Evolutionary conservation across 768 basidiomycete genomes (phyloP).

Genomic region (Postia placenta): DNA sequence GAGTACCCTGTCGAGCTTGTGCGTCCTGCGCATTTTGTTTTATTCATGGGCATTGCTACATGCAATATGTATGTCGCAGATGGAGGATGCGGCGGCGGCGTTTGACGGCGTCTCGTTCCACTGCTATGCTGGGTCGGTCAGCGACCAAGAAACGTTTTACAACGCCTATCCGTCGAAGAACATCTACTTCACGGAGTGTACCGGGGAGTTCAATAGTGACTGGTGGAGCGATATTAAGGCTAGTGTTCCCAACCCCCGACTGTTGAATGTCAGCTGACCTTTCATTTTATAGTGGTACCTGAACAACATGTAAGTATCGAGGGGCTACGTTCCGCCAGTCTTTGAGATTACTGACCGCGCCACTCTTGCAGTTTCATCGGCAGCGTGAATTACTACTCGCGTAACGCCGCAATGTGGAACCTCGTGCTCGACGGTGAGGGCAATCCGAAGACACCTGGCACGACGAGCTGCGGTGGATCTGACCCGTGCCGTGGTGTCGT

Average conservation of each 20-base stretch:
- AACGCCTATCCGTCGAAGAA: constrained; percentile 52
- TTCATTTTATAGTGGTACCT: constrained; percentile 50
- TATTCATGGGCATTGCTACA: too few relatives aligned
- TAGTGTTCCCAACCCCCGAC: constrained; percentile 1
- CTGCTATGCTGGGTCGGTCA: constrained; percentile 57
- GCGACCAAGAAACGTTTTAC: constrained; percentile 51
- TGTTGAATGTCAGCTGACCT: not conserved
- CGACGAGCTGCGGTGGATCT: constrained; percentile 49
- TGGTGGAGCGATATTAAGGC: constrained; percentile 84
- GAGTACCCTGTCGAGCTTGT: constrained; percentile 57
- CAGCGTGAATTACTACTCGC: constrained; percentile 32
- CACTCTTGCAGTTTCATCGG: constrained; percentile 31
- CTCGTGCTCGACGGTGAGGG: constrained; percentile 60
- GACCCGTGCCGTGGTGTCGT: constrained; percentile 63
- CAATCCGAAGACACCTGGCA: constrained; percentile 57
- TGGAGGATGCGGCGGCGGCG: constrained; percentile 48
- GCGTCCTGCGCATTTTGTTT: constrained; percentile 12
- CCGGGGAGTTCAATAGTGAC: constrained; percentile 58
- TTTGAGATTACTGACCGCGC: constrained; percentile 1
- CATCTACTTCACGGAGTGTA: constrained; percentile 56
- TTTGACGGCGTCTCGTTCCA: constrained; percentile 72
- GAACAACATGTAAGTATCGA: constrained; percentile 51
- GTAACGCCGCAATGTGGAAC: constrained; percentile 67
- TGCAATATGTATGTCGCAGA: constrained; percentile 32
- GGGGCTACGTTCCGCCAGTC: constrained; percentile 12